Conservation (phyloP, 1,284 basidiomycete species). For the Peniophora sp. region DNA sequence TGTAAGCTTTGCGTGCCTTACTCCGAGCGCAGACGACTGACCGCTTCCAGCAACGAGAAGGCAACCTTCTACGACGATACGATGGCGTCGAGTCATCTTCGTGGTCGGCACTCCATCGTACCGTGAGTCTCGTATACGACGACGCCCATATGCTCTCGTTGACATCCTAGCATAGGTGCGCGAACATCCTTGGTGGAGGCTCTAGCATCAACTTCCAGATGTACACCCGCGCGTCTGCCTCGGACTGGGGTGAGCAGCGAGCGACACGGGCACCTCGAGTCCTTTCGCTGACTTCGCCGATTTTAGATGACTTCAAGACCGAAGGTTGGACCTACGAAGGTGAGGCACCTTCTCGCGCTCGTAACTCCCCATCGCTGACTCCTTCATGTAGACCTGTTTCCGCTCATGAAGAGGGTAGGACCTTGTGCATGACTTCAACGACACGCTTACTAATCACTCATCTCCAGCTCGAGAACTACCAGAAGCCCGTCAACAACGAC, state of each 20-base stretch:
- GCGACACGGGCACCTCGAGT: background rate
- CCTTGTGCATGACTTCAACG: background rate
- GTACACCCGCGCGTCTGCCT: slow-evolving; percentile 48
- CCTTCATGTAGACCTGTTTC: slow-evolving; percentile 42
- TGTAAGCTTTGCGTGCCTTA: slow-evolving; percentile 30
- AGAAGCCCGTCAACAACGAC: slow-evolving; percentile 52
- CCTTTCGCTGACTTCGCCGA: background rate
- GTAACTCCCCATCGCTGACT: background rate
- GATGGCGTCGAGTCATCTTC: slow-evolving; percentile 45
- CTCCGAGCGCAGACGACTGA: slow-evolving; percentile 3
- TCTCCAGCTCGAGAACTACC: slow-evolving; percentile 61
- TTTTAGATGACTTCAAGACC: slow-evolving; percentile 62
- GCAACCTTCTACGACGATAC: slow-evolving; percentile 64
- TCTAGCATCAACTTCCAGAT: slow-evolving; percentile 60
- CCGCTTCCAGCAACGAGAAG: slow-evolving; percentile 51
- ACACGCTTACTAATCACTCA: background rate
- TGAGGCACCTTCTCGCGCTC: slow-evolving; percentile 17
- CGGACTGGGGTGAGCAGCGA: slow-evolving; percentile 51
- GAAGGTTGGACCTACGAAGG: slow-evolving; percentile 61
- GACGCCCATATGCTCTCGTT: slow-evolving; percentile 3
- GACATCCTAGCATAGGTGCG: slow-evolving; percentile 35
- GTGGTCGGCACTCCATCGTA: slow-evolving; percentile 58
- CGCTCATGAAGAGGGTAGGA: slow-evolving; percentile 60
- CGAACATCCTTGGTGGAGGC: slow-evolving; percentile 51
- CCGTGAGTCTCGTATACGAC: slow-evolving; percentile 37